Base-by-base conservation (phyloP, 805 yeast genomes). In the Kluyveromyces lactis region DNA sequence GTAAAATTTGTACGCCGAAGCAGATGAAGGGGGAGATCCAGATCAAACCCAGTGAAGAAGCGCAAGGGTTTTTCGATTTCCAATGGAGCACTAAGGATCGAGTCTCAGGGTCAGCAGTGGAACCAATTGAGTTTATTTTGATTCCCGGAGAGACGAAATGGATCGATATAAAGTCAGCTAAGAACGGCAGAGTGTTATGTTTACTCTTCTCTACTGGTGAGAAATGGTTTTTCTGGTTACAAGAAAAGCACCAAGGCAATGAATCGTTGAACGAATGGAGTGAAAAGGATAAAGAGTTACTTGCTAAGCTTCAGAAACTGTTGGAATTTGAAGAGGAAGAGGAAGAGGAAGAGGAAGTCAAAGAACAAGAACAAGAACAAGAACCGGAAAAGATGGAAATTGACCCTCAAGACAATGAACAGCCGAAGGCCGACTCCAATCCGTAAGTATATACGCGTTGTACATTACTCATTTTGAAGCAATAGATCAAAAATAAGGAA, bases 141-240 rank as follows among this genome's bases (percentile, higher is more conserved):
- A 79, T 86, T 47, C 92, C 94, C 0, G 95, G 94, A 6, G 95
- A 86, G 50, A 89, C 86, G 35, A 73, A 78, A 34, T 83, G 87
- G 77, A 71, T 75, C 41, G 81, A 73, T 34, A 77, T 84, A 31
- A 63, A 68, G 38, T 75, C 86, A 11, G 81, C 92, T 58, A 69
- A 64, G 33, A 75, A 83, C 2, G 95, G 95, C 18, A 69, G 95
- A 43, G 85, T 86, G 16, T 80, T 78, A 49, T 78, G 79, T 24
- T 66, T 81, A 58, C 71, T 78, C 38, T 81, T 81, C 59, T 71
- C 80, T 42, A 74, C 86, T 4, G 83, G 82, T 41, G 79, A 80
- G 44, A 66, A 69, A 42, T 56, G 62, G 46, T 48, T 69, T 54
- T 69, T 62, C 52, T 86, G 95, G 95, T 66, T 86, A 58, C 95